Evolutionary conservation across 2,329 filamentous ascomycete species (phyloP).

Genomic region (Helicocarpus griseus): DNA sequence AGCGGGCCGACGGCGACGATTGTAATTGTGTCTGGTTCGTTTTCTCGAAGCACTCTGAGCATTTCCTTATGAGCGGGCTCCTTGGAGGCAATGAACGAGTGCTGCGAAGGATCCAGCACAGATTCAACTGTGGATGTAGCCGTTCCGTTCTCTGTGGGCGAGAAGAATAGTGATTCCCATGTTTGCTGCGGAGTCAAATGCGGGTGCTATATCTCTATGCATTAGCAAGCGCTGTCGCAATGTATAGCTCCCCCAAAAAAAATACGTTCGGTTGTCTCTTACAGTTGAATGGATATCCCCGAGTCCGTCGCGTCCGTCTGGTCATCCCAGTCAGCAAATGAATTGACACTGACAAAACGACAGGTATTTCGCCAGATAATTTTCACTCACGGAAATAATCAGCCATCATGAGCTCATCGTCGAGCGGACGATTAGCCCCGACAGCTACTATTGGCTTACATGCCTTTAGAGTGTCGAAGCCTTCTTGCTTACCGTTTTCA

Average conservation of each 20-base stretch:
- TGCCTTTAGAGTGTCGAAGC: constrained; percentile 62
- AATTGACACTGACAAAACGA: too few relatives aligned
- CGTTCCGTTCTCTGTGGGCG: constrained; percentile 20
- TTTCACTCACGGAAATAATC: constrained; percentile 72
- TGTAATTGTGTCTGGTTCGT: constrained; percentile 75
- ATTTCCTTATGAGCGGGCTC: constrained; percentile 74
- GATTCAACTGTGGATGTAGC: constrained; percentile 38
- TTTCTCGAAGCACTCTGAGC: constrained; percentile 70
- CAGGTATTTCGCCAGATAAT: background rate
- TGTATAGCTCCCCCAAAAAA: too few relatives aligned
- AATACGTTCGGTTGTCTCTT: too few relatives aligned
- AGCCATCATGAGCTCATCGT: constrained; percentile 68
- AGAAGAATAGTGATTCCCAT: constrained; percentile 60
- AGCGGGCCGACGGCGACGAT: constrained; percentile 83
- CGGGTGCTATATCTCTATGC: too few relatives aligned
- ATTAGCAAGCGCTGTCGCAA: too few relatives aligned
- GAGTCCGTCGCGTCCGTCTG: constrained; percentile 67
- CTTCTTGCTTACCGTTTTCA: constrained; percentile 53
- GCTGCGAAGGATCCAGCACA: constrained; percentile 25
- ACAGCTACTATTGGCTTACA: constrained; percentile 77
- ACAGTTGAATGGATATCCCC: constrained; percentile 58
- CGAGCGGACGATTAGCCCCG: constrained; percentile 75
- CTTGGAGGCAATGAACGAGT: constrained; percentile 64
- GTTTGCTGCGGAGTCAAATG: constrained; percentile 65
- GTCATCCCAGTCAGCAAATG: too few relatives aligned